Evolutionary conservation across 2,329 filamentous ascomycete species (phyloP).

Genomic region (Fusarium miscanthi): DNA sequence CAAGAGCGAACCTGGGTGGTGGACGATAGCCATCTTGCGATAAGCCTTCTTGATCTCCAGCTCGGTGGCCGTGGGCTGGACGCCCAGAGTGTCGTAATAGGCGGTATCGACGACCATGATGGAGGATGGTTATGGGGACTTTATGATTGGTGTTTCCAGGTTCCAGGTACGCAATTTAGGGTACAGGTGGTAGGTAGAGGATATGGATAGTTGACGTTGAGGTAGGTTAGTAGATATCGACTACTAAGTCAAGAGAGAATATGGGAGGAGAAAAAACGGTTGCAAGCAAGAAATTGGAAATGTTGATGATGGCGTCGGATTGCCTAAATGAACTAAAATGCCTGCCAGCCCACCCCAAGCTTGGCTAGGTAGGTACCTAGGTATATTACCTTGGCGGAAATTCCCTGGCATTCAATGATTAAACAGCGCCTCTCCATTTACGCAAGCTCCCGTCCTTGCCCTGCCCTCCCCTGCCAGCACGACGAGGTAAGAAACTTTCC

Average conservation of each 20-base stretch:
- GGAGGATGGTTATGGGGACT: constrained; percentile 12
- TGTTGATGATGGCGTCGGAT: constrained; percentile 44
- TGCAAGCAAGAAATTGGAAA: constrained; percentile 23
- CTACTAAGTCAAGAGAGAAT: neutral
- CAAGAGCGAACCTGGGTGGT: constrained; percentile 77
- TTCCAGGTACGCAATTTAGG: constrained; percentile 12
- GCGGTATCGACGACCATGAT: constrained; percentile 88
- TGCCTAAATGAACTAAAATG: constrained; percentile 27
- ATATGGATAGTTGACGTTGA: constrained; percentile 1
- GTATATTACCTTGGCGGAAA: constrained; percentile 30
- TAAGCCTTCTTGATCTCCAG: constrained; percentile 98
- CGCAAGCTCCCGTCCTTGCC: neutral
- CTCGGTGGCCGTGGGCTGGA: constrained; percentile 85
- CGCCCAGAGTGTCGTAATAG: constrained; percentile 89
- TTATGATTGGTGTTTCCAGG: constrained; percentile 12
- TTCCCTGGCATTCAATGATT: constrained; percentile 17
- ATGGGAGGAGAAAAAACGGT: constrained; percentile 4
- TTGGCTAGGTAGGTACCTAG: neutral
- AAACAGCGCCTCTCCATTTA: neutral
- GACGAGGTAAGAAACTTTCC: constrained; percentile 11
- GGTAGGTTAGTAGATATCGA: constrained; percentile 8
- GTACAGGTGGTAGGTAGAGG: constrained; percentile 7
- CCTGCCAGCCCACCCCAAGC: neutral
- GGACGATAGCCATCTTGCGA: constrained; percentile 91
- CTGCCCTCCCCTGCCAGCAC: neutral